These are phyloP conservation scores for Solanum habrochaites DNA, from an alignment of 257 asterid species.

Conservation along the genomic window DNA sequence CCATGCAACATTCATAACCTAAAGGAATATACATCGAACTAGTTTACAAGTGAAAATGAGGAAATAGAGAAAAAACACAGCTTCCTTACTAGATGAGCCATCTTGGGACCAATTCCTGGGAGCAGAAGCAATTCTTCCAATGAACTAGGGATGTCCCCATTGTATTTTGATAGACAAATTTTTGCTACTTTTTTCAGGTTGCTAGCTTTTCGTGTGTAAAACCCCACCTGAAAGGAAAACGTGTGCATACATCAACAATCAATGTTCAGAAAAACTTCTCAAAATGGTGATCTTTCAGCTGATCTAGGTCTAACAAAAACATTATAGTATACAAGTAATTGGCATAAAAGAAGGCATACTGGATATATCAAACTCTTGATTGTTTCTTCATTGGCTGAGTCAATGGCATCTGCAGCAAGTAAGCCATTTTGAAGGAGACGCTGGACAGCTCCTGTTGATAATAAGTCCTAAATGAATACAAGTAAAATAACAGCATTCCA, in stretches of 20 bases:
- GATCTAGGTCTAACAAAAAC: background rate
- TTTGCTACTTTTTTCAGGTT: conserved; percentile 83
- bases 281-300: background rate
- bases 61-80: background rate
- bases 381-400: conserved; percentile 49
- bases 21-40: background rate
- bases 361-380: conserved; percentile 80
- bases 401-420: conserved; percentile 72
- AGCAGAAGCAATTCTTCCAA: conserved; percentile 74
- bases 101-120: conserved; percentile 98
- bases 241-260: background rate
- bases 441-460: conserved; percentile 75
- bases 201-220: conserved; percentile 84
- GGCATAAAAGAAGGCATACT: conserved; percentile 23
- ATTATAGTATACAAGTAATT: background rate
- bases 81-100: conserved; percentile 89
- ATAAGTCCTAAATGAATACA: background rate
- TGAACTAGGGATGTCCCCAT: conserved; percentile 87
- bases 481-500: background rate
- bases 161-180: conserved; percentile 56
- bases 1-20: conserved; percentile 99
- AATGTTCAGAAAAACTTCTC: background rate
- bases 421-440: conserved; percentile 68
- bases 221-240: conserved; percentile 58
- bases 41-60: background rate